A percentile compares a stretch with the other conserved stretches of the same genome.
Conservation (phyloP, 129 eudicot genomes). For the Helianthus tuberosus region DNA sequence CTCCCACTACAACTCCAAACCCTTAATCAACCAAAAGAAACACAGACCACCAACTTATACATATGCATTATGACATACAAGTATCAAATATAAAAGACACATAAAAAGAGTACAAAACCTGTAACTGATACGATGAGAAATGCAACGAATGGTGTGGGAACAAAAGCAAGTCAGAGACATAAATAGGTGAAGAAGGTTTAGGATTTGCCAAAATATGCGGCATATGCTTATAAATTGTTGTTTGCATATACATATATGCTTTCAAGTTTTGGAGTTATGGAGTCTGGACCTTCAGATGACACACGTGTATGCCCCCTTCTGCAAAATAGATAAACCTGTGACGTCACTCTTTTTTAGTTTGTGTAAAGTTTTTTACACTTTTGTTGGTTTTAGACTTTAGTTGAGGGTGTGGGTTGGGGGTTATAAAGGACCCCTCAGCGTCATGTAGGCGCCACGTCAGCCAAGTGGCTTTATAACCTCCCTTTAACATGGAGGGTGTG, state of each 20-base stretch:
- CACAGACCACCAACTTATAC: background rate
- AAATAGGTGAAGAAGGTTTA: conserved; percentile 15
- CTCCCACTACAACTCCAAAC: conserved; percentile 38
- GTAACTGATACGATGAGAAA: conserved; percentile 30
- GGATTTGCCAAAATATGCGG: conserved; percentile 12
- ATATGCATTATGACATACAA: background rate
- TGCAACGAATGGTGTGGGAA: conserved; percentile 34
- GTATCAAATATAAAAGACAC: background rate
- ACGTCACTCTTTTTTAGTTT: no score
- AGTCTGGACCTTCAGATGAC: background rate
- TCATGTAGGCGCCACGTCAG: no score
- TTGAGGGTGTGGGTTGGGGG: no score
- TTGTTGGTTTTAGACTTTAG: no score
- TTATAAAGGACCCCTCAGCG: no score
- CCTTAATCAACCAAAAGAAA: conserved; percentile 19
- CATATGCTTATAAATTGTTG: background rate
- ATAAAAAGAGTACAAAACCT: conserved; percentile 29
- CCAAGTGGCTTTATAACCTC: no score
- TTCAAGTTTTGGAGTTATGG: background rate
- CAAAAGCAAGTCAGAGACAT: conserved; percentile 41
- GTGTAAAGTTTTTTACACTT: no score
- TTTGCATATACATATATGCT: background rate
- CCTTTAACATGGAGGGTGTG: no score
- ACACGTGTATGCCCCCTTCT: background rate
- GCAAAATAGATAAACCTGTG: no score